Percentiles rank a stretch among this genome's conserved stretches.
phyloP scores from a whole-genome alignment of 768 basidiomycete species.

The Psilocybe subaeruginosa region DNA sequence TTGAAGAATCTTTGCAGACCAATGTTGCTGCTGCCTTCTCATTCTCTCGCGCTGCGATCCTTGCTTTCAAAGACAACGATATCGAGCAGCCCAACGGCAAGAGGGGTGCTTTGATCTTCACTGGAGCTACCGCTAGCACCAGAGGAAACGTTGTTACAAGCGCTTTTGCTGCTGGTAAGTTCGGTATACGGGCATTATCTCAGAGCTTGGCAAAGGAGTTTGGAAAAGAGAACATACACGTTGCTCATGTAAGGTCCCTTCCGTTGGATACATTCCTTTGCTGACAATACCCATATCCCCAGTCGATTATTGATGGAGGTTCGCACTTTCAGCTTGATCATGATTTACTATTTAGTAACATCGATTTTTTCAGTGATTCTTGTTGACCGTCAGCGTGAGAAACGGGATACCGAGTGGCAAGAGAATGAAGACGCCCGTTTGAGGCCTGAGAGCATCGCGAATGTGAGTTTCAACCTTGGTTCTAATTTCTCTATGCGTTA shows the following conservation, averaged over 20 bases:
- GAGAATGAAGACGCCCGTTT: constrained; percentile 51
- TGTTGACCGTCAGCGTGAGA: constrained; percentile 30
- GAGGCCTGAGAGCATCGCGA: constrained; percentile 38
- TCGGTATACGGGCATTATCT: constrained; percentile 60
- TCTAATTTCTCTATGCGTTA: neutral
- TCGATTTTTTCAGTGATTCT: constrained; percentile 33
- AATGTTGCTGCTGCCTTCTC: constrained; percentile 64
- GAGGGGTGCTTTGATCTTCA: constrained; percentile 69
- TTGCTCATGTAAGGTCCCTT: constrained; percentile 63
- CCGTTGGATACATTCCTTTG: constrained; percentile 20
- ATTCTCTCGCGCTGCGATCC: constrained; percentile 63
- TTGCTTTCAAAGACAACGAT: constrained; percentile 61
- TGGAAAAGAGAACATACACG: constrained; percentile 75
- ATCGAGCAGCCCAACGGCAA: constrained; percentile 51
- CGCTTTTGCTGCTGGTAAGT: constrained; percentile 66
- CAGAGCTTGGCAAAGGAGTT: constrained; percentile 81
- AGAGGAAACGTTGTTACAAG: constrained; percentile 67
- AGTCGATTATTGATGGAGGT: constrained; percentile 77
- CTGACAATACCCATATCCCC: neutral
- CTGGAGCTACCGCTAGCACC: constrained; percentile 70
- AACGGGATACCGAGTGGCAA: constrained; percentile 38
- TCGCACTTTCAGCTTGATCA: constrained; percentile 9
- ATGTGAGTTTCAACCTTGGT: neutral
- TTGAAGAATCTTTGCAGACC: constrained; percentile 50
- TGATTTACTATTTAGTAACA: neutral